phyloP scores from a whole-genome alignment of 78 protist species.

The Dictyostelium discoideum region DNA sequence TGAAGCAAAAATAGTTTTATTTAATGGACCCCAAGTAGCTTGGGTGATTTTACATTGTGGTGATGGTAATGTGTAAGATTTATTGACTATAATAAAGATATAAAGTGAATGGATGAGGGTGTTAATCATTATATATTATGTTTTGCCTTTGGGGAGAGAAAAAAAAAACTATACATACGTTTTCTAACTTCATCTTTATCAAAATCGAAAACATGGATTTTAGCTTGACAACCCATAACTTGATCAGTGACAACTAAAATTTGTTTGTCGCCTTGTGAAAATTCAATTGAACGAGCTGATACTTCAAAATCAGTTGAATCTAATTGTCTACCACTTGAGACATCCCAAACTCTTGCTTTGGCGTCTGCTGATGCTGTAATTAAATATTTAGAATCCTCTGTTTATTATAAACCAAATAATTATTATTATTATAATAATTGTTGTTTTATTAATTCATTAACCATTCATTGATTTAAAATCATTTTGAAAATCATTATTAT shows the following conservation, averaged over 20 bases:
- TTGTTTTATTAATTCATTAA: not conserved
- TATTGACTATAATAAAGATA: not conserved
- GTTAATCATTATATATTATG: not conserved
- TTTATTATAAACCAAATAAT: not conserved
- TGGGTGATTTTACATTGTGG: slow-evolving; percentile 48
- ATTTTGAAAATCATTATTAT: not conserved
- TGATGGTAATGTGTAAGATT: slow-evolving; percentile 24
- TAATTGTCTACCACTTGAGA: slow-evolving; percentile 86
- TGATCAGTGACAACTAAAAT: slow-evolving; percentile 76
- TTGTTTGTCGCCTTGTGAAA: slow-evolving; percentile 79
- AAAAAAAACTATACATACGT: slow-evolving; percentile 6
- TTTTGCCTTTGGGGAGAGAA: not conserved
- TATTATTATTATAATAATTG: not conserved
- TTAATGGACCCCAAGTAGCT: slow-evolving; percentile 81
- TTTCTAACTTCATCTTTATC: slow-evolving; percentile 60
- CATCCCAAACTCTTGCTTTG: slow-evolving; percentile 89
- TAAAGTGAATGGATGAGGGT: not conserved
- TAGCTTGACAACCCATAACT: slow-evolving; percentile 78
- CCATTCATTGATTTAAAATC: not conserved
- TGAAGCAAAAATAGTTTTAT: slow-evolving; percentile 56
- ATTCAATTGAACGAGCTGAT: slow-evolving; percentile 75
- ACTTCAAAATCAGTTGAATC: slow-evolving; percentile 26
- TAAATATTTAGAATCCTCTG: slow-evolving; percentile 68
- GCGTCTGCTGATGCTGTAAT: slow-evolving; percentile 90
- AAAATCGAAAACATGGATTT: slow-evolving; percentile 78